Evolutionary conservation across 2,329 filamentous ascomycete species (phyloP), one percentile per base, ranked within the genome.

Genomic region (Zymoseptoria ardabiliae): DNA sequence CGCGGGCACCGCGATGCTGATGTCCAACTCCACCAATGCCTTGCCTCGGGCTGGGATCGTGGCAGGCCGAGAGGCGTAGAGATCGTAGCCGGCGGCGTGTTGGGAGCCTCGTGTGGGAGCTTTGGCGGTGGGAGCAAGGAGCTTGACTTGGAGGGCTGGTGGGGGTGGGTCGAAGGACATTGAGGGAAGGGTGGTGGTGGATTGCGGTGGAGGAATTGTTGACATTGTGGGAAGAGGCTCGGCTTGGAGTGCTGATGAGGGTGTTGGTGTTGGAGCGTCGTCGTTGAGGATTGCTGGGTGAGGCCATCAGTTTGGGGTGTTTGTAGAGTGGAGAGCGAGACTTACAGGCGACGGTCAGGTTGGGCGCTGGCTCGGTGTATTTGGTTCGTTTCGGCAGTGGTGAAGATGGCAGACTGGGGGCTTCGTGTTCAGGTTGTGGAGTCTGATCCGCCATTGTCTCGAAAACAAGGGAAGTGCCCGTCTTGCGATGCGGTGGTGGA

Each of bases 51-150:
- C 85, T 0, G 92, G 92, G 58, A 99, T 86, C 2, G 83, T 82
- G 3, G 86, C 87, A 45, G 88, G 84, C 70, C 85, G 84, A 2
- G 91, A 84, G 55, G 80, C 75, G 76, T 97, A 97, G 60, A 99
- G 73, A 75, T 99, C 94, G 77, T 97, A 97, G 41, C 94, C 94
- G 1, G 94, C 94, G 0, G 94, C 90, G 71, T 90, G 92, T 56
- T 86, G 88, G 66, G 90, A 95, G 66, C 94, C 94, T 58, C 93
- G 86, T 0, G 91, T 97, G 10, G 94, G 94, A 22, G 92, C 81
- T 53, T 82, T 84, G n/a, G 88, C 94, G 64, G 87, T 85, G 45
- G 85, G 79, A 8, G 88, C 88, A 60, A 97, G 86, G 76, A 95
- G 91, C 82, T 97, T 93, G 76, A 99, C 86, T 63, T 91, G 84